Base-by-base conservation (phyloP, 179 eudicot genomes). In the Beta lomatogona region DNA sequence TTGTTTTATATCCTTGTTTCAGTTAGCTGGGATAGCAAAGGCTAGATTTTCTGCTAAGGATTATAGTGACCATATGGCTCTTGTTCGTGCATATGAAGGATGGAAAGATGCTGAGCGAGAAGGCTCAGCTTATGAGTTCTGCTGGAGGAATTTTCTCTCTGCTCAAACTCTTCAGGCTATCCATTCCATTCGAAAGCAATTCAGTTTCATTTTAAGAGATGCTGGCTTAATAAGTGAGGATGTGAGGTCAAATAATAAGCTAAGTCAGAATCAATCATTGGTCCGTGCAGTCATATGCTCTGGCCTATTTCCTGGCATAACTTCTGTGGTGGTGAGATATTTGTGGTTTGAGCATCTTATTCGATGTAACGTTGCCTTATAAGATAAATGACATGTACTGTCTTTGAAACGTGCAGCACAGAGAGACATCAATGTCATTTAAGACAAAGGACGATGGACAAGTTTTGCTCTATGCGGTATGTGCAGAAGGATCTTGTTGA, bases 71-170 rank as follows among this genome's bases (percentile, higher is more conserved):
- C 99, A 97, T 83, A 97, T 97, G 99, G 99, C 99, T 77, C 98
- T 97, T 86, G 99, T 97, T 71, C 99, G 99, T 87, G 99, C 99
- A 78, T 97, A 93, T 87, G 99, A 97, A 91, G 99, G 99, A 82
- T 97, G 99, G 99, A 97, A 94, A 87, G 98, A 97, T 81, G 98
- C 99, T 45, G 98, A 97, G 68, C 90, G 97, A 86, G 99, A 93
- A 89, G 99, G 99, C 84, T 92, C 98, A 10, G 93, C 97, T 25
- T 94, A 97, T 71, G 98, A 97, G 81, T 97, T 89, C 73, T 97
- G 99, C 89, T 97, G 99, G 99, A 93, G 97, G 82, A 97, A 94
- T 86, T 97, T 97, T 78, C 95, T 97, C 73, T 97, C 99, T 68
- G 88, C 97, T 74, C 99, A 97, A 85, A 97, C 99, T 70, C 97